Evolutionary conservation across 352 stramenopile genomes (phyloP).

Genomic region (Plasmopara viticola): DNA sequence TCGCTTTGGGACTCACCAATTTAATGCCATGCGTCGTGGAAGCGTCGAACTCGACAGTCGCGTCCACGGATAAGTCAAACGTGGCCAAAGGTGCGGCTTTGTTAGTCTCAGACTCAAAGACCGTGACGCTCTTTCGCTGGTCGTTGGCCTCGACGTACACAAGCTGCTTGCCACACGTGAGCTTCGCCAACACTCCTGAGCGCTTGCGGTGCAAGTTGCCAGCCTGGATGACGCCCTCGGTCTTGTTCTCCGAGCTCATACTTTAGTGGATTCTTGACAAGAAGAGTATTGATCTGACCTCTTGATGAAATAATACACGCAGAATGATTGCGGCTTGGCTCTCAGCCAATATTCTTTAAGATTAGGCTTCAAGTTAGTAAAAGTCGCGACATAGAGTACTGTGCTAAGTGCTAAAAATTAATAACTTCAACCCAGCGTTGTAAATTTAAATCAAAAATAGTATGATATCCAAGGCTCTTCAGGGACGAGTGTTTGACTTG

Average conservation of each 20-base stretch:
- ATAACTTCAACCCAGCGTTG: too few species aligned
- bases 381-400: too few species aligned
- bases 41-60: constrained; percentile 25
- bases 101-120: constrained; percentile 40
- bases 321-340: too few species aligned
- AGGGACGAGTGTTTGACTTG: constrained; percentile 34
- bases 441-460: too few species aligned
- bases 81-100: constrained; percentile 17
- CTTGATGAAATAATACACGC: too few species aligned
- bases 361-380: too few species aligned
- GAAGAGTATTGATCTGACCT: too few species aligned
- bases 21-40: constrained; percentile 41
- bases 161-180: constrained; percentile 23
- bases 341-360: too few species aligned
- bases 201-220: constrained; percentile 25
- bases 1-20: constrained; percentile 31
- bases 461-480: constrained; percentile 10
- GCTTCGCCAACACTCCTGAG: constrained; percentile 17
- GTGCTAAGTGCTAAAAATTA: too few species aligned
- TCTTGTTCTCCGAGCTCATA: constrained; percentile 6
- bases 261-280: too few species aligned
- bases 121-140: constrained; percentile 31
- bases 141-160: constrained; percentile 42
- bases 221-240: constrained; percentile 28
- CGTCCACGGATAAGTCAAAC: constrained; percentile 23